A percentile compares a stretch with the other conserved stretches of the same genome.
These are phyloP conservation scores for Lithocarpus polystachyus DNA, from an alignment of 306 rosid species.

Conservation along the genomic window DNA sequence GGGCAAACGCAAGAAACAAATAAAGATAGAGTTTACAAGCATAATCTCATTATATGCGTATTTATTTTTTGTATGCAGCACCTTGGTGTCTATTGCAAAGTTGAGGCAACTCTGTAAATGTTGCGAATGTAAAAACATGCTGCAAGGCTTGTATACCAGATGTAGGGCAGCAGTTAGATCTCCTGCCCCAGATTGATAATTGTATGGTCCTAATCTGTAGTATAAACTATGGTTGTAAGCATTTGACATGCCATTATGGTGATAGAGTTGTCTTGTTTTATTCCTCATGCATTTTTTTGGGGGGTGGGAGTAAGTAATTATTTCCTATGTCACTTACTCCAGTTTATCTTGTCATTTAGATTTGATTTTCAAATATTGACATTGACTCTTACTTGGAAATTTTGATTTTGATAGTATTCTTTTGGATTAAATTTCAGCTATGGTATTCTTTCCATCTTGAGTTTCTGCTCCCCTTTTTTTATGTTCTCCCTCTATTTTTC, in stretches of 20 bases:
- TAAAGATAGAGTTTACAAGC: slow-evolving; percentile 26
- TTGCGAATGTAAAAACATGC: slow-evolving; percentile 27
- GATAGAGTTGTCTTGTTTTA: neutral
- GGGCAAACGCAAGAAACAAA: slow-evolving; percentile 19
- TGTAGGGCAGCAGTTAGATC: slow-evolving; percentile 11
- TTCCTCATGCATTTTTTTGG: neutral
- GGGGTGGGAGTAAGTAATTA: too few relatives aligned
- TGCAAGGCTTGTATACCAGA: slow-evolving; percentile 9
- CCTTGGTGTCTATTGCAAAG: slow-evolving; percentile 20
- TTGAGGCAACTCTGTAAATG: slow-evolving; percentile 23
- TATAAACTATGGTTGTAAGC: slow-evolving; percentile 29
- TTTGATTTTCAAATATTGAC: too few relatives aligned
- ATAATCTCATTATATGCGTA: slow-evolving; percentile 18
- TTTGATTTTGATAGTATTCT: neutral
- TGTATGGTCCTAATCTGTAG: neutral
- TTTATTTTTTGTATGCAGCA: slow-evolving; percentile 26
- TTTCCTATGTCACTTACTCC: too few relatives aligned
- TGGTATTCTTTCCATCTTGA: neutral
- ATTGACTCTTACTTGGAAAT: too few relatives aligned
- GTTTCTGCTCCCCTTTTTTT: neutral
- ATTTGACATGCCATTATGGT: slow-evolving; percentile 11
- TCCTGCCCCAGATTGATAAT: neutral
- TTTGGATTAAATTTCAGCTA: neutral
- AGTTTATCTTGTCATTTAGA: too few relatives aligned
- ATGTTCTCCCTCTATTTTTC: neutral